Conservation (phyloP, 1,284 basidiomycete genomes). For the Trichosporon inkin region DNA sequence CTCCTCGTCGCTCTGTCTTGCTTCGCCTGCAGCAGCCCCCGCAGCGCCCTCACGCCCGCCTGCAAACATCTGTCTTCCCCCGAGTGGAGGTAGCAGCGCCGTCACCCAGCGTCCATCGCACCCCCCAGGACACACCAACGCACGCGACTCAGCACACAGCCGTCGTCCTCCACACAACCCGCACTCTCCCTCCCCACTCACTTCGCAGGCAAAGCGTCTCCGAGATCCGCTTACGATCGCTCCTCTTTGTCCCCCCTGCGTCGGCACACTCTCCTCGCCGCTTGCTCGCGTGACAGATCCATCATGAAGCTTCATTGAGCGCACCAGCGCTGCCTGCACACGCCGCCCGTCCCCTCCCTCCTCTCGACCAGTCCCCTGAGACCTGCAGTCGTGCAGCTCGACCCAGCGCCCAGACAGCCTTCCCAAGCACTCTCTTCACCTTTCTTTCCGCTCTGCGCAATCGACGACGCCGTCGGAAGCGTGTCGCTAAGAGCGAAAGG, state of each 20-base stretch:
- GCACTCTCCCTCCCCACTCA: background rate
- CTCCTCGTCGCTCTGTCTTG: too few species aligned
- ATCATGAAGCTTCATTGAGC: slow-evolving; percentile 11
- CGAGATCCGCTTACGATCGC: background rate
- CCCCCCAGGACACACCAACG: background rate
- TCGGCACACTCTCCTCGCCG: background rate
- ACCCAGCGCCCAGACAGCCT: background rate
- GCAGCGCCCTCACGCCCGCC: too few species aligned
- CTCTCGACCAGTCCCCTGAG: slow-evolving; percentile 1
- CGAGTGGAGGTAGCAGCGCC: background rate
- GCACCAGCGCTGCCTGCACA: slow-evolving; percentile 1
- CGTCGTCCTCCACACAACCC: background rate
- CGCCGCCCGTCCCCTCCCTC: background rate
- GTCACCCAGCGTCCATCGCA: background rate
- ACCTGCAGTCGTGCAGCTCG: background rate
- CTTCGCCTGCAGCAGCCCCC: too few species aligned
- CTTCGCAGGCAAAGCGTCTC: background rate
- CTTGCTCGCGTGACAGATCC: slow-evolving; percentile 11
- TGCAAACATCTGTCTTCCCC: background rate
- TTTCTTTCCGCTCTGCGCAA: slow-evolving; percentile 3
- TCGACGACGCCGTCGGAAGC: slow-evolving; percentile 1
- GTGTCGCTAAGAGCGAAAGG: slow-evolving; percentile 1
- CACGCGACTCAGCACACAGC: slow-evolving; percentile 1
- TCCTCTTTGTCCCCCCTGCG: background rate
- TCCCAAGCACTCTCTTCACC: background rate